Evolutionary conservation across 2,329 filamentous ascomycete species (phyloP), one percentile per base, ranked within the genome.

Genomic region (Cucurbitaria berberidis): DNA sequence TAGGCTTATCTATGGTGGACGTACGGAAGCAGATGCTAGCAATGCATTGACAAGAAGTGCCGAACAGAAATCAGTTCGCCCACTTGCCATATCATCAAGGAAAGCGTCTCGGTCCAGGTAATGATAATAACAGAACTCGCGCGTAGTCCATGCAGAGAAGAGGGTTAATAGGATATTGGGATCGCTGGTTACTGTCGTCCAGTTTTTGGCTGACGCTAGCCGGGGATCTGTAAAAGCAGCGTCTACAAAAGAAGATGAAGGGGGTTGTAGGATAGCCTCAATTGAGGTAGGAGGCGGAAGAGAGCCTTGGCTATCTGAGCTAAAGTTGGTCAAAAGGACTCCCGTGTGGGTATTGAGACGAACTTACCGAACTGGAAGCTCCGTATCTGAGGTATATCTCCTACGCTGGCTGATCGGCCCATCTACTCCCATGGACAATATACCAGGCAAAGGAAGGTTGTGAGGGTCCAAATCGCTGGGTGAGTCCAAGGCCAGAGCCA

Each of bases 71-170:
- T 66, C 61, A 6, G 48, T 58, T 18, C 59, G 48, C 0, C 64
- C 57, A 46, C 38, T 60, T 5, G 60, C 60, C 49, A 73, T 47
- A 39, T 72, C 68, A 8, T 71, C 67, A 8, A 73, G 57, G 22
- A 73, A 69, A 16, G 64, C 57, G 10, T 71, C 63, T 53, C 66
- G 66, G 30, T 73, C 69, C 8, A 73, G 32, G 35, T 67, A 69
- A 40, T 70, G 68, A 39, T 64, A 70, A 45, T 67, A 73, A 16
- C 46, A 48, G 44, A 67, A 57, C 34, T 73, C 68, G 49, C 63
- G 65, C 16, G 48, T 50, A 45, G 67, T 58, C 69, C 69, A 73
- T 7, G 53, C 48, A 10, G 59, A 59, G 40, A 73, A 52, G 21
- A 73, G 58, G n/a, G 59, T 51, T 5, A 57, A 41, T 3, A 72